Evolutionary conservation across 2,329 filamentous ascomycete species (phyloP), one percentile per base, ranked within the genome.

Genomic region (Rutstroemia sp.): DNA sequence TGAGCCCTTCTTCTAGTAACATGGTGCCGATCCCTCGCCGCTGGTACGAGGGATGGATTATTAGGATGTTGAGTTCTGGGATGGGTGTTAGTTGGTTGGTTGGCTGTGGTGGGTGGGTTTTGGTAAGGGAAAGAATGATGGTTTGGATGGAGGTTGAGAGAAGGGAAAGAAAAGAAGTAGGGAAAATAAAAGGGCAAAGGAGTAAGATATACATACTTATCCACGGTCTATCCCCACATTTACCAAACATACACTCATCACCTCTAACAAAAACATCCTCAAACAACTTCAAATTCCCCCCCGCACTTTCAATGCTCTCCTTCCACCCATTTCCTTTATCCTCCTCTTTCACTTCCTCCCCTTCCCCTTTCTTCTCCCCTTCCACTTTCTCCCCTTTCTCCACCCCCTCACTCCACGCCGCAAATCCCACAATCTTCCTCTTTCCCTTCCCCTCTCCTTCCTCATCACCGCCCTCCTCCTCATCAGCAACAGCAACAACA

Each of bases 211-310:
- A 66, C 63, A 46, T 21, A 67, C 65, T 68, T 27, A 60, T 57
- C 61, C 60, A 67, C 39, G 57, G 55, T 38, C 49, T 51, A 4
- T 60, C 61, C 5, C 51, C 51, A 18, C 58, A 61, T 41, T 52
- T 59, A 5, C 21, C 19, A 37, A 48, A 6, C 62, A 68, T 67
- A 54, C 55, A 44, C 44, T 60, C 46, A 63, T 68, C 66, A 1
- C 52, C 61, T 9, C 19, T 46, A 2, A 64, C 18, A 49, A 67
- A 64, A 9, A 60, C 47, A 59, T 69, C 65, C 27, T 59, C 56
- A 45, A 60, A 66, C 47, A 69, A 61, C 39, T 58, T 61, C 12
- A 59, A 19, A 61, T 66, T 66, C 23, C 60, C 60, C 18, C 61
- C 58, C 1, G 52, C 46, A 1, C 61, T 61, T 58, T 59, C 63